Evolutionary conservation across 1,139 yeast genomes (phyloP), one percentile per base, ranked within the genome.

Genomic region (Lodderomyces margitis): DNA sequence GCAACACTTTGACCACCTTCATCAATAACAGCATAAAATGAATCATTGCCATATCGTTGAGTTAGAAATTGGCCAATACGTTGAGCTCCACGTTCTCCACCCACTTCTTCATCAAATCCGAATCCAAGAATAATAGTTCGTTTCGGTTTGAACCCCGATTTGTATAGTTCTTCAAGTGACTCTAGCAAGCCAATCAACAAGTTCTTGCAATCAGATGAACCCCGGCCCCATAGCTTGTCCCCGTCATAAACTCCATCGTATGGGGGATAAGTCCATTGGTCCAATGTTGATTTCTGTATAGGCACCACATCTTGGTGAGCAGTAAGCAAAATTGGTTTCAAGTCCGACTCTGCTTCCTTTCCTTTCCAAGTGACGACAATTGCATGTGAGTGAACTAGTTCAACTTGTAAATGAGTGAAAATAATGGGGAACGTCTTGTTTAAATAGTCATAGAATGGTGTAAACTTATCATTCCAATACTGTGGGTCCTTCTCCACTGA

Each of bases 231-330:
- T 9, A 74, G 42, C 38, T 42, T 61, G n/a, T 60, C 60, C 2
- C 74, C 77, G 46, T 70, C 76, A 45, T 55, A 69, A 7, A 55
- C 56, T 5, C 75, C 79, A 23, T 59, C 64, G 44, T 62, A 74
- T 2, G 80, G 79, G 4, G 70, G 70, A 48, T 60, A 61, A 2
- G 55, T 58, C 76, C 76, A 71, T 38, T 66, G 56, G 25, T 52
- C 45, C 10, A 64, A 36, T 1, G 75, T 66, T 9, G 59, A 64
- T 7, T 50, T 50, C 37, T 63, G 68, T 16, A 66, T 66, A 1
- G 77, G 76, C 7, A 70, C 75, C 14, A 68, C 74, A 45, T 71
- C 76, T 45, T 67, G 73, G 49, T 73, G 78, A 2, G 70, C 75
- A 48, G 67, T 60, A 41, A 70, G 56, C 23, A 70, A 46, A 0